phyloP scores from a whole-genome alignment of 2,329 filamentous ascomycete genomes.

The Hymenoscyphus fructigenus region DNA sequence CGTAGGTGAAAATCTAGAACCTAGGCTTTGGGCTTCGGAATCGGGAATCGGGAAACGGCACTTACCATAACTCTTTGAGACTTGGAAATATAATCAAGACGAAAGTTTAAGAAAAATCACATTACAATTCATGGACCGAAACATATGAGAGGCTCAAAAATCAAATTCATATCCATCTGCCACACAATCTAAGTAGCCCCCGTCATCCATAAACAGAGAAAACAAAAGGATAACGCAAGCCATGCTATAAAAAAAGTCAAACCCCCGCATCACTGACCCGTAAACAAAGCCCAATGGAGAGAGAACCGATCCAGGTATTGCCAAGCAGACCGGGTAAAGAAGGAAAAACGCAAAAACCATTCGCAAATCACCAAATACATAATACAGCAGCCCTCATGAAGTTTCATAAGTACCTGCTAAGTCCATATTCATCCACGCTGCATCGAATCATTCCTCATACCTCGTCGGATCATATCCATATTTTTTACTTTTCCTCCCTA shows the following conservation, averaged over 20 bases:
- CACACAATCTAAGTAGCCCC: constrained; percentile 4
- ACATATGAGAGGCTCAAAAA: background rate
- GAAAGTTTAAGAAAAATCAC: too few relatives aligned
- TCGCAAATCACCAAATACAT: constrained; percentile 21
- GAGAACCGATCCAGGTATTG: constrained; percentile 10
- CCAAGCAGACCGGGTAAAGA: constrained; percentile 15
- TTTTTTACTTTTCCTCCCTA: constrained; percentile 7
- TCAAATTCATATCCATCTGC: constrained; percentile 9
- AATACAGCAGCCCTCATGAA: constrained; percentile 27
- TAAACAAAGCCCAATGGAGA: constrained; percentile 11
- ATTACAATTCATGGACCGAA: background rate
- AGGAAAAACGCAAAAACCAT: constrained; percentile 16
- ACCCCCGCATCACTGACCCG: constrained; percentile 10
- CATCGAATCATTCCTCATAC: constrained; percentile 24
- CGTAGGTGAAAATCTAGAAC: too few relatives aligned
- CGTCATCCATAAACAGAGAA: constrained; percentile 5
- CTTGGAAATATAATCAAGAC: too few relatives aligned
- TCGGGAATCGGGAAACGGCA: too few relatives aligned
- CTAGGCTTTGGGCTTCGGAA: too few relatives aligned
- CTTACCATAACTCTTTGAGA: too few relatives aligned
- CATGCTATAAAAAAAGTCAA: constrained; percentile 23
- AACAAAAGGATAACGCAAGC: constrained; percentile 23
- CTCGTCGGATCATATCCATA: constrained; percentile 18
- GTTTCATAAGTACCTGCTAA: constrained; percentile 24
- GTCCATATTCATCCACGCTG: constrained; percentile 21